Evolutionary conservation across 768 basidiomycete species (phyloP).

Genomic region (Panaeolus papilionaceus): DNA sequence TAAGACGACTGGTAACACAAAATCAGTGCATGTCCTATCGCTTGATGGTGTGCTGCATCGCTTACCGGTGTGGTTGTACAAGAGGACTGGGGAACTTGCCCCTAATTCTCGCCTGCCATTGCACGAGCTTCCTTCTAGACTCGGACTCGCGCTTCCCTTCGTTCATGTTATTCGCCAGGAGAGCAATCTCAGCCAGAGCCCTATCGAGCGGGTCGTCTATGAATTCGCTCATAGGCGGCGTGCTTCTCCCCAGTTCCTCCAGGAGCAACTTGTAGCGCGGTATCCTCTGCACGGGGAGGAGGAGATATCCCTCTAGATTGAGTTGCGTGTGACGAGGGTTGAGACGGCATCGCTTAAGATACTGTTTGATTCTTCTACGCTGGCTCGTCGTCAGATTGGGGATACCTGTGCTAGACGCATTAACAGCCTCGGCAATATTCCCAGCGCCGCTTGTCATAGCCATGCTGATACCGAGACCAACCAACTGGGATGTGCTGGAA

Average conservation of each 20-base stretch:
- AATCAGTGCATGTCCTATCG: not conserved
- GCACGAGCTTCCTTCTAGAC: slow-evolving; percentile 87
- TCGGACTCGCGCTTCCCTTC: slow-evolving; percentile 97
- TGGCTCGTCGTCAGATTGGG: slow-evolving; percentile 78
- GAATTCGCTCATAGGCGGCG: slow-evolving; percentile 76
- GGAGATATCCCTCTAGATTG: slow-evolving; percentile 90
- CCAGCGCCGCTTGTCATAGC: slow-evolving; percentile 55
- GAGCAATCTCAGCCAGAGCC: slow-evolving; percentile 87
- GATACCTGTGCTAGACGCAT: slow-evolving; percentile 45
- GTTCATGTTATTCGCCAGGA: slow-evolving; percentile 94
- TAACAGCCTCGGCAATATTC: slow-evolving; percentile 44
- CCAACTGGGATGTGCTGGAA: slow-evolving; percentile 67
- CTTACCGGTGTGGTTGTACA: slow-evolving; percentile 95
- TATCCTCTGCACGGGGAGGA: slow-evolving; percentile 95
- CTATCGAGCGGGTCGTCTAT: slow-evolving; percentile 85
- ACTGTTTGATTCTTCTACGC: slow-evolving; percentile 85
- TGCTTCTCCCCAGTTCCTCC: slow-evolving; percentile 85
- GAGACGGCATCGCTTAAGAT: slow-evolving; percentile 88
- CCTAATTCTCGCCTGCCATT: slow-evolving; percentile 89
- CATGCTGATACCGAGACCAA: slow-evolving; percentile 63
- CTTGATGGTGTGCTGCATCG: slow-evolving; percentile 16
- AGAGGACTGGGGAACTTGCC: slow-evolving; percentile 96
- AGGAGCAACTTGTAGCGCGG: slow-evolving; percentile 95
- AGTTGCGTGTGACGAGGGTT: slow-evolving; percentile 93
- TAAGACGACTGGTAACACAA: slow-evolving; percentile 67